Base-by-base conservation (phyloP, 495 filamentous ascomycete species). In the Penicillium cosmopolitanum region DNA sequence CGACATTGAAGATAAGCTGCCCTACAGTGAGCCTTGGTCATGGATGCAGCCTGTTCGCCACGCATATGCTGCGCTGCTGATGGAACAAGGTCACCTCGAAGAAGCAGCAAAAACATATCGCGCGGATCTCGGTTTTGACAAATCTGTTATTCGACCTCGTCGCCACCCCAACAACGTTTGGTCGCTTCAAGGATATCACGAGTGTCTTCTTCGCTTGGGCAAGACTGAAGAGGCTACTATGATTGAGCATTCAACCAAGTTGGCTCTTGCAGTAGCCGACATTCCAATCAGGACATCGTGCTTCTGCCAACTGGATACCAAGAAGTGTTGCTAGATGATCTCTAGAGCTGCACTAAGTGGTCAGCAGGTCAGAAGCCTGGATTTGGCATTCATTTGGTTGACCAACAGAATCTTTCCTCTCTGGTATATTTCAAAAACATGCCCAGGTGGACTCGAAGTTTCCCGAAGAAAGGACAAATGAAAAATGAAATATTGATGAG, bases 91-190 rank as follows among this genome's bases (percentile, higher is more conserved):
- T 2, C 72, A 76, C 19, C 66, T 83, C 7, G 74, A 81, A 25
- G 72, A 86, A 48, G 86, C 86, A 0, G 64, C 77, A 2, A 64
- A 66, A 2, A 76, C 83, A 1, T 89, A 88, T 56, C 70, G 69
- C 0, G 83, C 82, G 1, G 86, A 89, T 62, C 71, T 89, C 2
- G 86, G 85, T 0, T 67, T 87, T 13, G 75, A 78, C 38, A 71
- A 76, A 12, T 76, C 78, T 3, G 61, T 88, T 0, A 82, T 84
- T 6, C 72, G 85, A 5, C 78, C 84, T 0, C 69, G 78, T 25
- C 83, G 82, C 18, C 87, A 88, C 65, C 84, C 80, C 5, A 85
- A 84, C 44, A 89, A 88, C 64, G 82, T 89, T 5, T 89, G 86
- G 86, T 77, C 85, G 18, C 74, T 89, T 31, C 81, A 87, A 58